Conservation (phyloP, 2,329 filamentous ascomycete genomes). For the Hysterium pulicare region DNA sequence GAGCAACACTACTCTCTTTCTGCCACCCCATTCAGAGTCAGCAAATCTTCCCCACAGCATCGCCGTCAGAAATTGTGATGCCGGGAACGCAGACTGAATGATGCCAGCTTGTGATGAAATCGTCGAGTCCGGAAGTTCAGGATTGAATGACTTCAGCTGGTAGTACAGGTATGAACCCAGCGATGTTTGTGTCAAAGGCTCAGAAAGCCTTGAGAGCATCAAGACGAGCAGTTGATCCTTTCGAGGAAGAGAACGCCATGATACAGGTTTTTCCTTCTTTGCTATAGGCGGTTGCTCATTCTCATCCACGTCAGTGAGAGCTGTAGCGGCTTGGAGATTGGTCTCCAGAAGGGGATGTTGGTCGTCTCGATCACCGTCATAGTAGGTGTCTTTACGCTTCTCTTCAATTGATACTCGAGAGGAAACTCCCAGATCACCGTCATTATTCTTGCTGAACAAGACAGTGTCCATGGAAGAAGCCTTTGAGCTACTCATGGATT, state of each 20-base stretch:
- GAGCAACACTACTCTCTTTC: constrained; percentile 75
- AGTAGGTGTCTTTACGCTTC: background rate
- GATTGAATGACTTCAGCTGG: constrained; percentile 76
- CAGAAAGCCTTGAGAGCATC: constrained; percentile 73
- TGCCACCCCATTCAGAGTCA: constrained; percentile 59
- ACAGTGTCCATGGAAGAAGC: background rate
- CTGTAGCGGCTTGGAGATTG: constrained; percentile 14
- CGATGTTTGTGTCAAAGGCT: constrained; percentile 73
- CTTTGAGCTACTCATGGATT: background rate
- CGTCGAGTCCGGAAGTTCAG: constrained; percentile 53
- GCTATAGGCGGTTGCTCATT: constrained; percentile 21
- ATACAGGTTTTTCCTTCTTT: constrained; percentile 49
- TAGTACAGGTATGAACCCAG: constrained; percentile 74
- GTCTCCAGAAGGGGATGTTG: constrained; percentile 17
- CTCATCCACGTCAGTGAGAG: constrained; percentile 17
- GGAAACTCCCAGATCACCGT: background rate
- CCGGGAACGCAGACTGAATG: constrained; percentile 74
- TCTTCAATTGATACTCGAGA: background rate
- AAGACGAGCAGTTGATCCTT: constrained; percentile 77
- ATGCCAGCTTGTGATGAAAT: constrained; percentile 77
- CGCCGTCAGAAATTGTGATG: constrained; percentile 77
- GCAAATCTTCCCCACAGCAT: constrained; percentile 76
- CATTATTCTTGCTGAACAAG: background rate
- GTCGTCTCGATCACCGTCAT: background rate
- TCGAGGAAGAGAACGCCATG: constrained; percentile 70